Conservation (phyloP, 78 protist genomes). For the Pigoraptor vietnamica region DNA sequence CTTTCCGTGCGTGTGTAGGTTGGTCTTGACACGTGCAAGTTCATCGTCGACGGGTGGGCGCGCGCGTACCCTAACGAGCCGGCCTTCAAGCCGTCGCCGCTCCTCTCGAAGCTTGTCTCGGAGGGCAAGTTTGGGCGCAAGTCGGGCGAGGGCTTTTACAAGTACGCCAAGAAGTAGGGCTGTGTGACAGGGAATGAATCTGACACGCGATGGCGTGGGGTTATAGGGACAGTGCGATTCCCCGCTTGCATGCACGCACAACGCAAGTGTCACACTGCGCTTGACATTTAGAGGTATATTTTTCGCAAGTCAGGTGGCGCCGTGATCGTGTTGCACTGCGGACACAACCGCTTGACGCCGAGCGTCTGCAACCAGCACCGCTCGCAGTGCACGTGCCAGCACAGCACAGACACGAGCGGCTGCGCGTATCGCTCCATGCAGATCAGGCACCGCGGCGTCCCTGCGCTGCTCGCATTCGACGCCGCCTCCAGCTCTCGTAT, state of each 20-base stretch:
- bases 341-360: slow-evolving; percentile 52
- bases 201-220: background rate
- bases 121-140: slow-evolving; percentile 49
- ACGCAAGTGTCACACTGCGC: no score
- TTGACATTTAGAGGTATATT: slow-evolving; percentile 50
- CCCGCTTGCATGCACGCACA: no score
- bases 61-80: background rate
- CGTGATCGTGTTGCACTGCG: slow-evolving; percentile 58
- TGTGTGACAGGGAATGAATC: background rate
- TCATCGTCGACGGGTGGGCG: slow-evolving; percentile 36
- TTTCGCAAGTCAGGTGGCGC: slow-evolving; percentile 47
- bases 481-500: slow-evolving; percentile 33
- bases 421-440: slow-evolving; percentile 29
- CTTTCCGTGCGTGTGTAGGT: background rate
- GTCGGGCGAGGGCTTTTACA: slow-evolving; percentile 51
- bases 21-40: slow-evolving; percentile 34
- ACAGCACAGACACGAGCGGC: slow-evolving; percentile 41
- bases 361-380: slow-evolving; percentile 55
- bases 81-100: slow-evolving; percentile 22
- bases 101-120: slow-evolving; percentile 26
- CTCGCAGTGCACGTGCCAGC: slow-evolving; percentile 66
- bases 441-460: slow-evolving; percentile 39
- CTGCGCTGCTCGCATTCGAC: slow-evolving; percentile 2
- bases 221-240: no score
- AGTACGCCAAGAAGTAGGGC: slow-evolving; percentile 1